Conservation (phyloP, 2,329 filamentous ascomycete species). For the Dryadomyces sulphureus region DNA sequence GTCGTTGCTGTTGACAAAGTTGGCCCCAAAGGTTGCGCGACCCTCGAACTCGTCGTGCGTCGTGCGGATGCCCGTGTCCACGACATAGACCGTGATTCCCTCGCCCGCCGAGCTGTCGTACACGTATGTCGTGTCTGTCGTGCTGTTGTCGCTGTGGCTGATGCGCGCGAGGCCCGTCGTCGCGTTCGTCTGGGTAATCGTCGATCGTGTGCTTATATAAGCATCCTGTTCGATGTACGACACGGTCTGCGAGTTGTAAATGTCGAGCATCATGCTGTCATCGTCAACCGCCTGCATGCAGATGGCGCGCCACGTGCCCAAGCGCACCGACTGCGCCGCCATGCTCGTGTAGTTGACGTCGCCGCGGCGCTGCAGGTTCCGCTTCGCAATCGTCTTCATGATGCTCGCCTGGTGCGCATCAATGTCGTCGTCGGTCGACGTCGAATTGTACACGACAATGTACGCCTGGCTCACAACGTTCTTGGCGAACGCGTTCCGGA, state of each 20-base stretch:
- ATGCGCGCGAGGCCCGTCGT: conserved; percentile 38
- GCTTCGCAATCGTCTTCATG: conserved; percentile 35
- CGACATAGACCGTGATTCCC: conserved; percentile 46
- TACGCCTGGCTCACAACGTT: conserved; percentile 41
- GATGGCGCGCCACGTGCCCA: conserved; percentile 38
- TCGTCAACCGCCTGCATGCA: conserved; percentile 20
- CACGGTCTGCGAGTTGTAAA: conserved; percentile 29
- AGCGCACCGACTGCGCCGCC: conserved; percentile 22
- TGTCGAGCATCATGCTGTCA: conserved; percentile 20
- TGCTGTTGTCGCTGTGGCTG: conserved; percentile 25
- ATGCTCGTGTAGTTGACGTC: conserved; percentile 1
- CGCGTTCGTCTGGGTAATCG: conserved; percentile 34
- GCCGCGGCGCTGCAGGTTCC: conserved; percentile 28
- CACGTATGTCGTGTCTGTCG: conserved; percentile 23
- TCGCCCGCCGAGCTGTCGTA: conserved; percentile 37
- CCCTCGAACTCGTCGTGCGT: conserved; percentile 42
- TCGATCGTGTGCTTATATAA: conserved; percentile 21
- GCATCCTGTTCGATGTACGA: conserved; percentile 31
- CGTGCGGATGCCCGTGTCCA: conserved; percentile 48
- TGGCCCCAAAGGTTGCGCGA: conserved; percentile 36
- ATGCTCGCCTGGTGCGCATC: conserved; percentile 32
- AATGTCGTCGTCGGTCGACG: conserved; percentile 31
- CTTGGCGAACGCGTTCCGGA: conserved; percentile 32
- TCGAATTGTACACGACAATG: conserved; percentile 50
- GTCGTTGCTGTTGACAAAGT: conserved; percentile 33